phyloP scores from a whole-genome alignment of 2,329 filamentous ascomycete species.

The Phoma sp. region DNA sequence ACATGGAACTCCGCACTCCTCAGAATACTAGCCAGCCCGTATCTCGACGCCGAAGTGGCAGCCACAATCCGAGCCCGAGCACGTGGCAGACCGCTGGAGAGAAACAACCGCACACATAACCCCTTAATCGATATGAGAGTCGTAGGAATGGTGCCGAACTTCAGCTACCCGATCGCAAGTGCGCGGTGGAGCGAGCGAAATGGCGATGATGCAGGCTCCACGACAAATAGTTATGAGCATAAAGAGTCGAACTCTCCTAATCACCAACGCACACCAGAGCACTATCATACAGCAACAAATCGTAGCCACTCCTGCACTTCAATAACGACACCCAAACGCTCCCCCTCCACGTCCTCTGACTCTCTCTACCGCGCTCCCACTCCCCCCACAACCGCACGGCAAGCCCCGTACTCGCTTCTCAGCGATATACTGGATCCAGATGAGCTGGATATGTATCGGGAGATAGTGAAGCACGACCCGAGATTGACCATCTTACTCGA shows the following conservation, averaged over 20 bases:
- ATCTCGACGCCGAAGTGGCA: conserved; percentile 8
- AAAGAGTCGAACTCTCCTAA: background rate
- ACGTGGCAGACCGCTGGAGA: background rate
- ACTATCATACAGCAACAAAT: background rate
- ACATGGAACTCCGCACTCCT: conserved; percentile 17
- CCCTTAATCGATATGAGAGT: background rate
- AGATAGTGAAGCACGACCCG: background rate
- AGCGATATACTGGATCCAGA: background rate
- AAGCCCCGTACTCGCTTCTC: background rate
- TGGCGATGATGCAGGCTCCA: background rate
- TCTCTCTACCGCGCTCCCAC: background rate
- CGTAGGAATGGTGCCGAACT: conserved; percentile 32
- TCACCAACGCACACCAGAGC: background rate
- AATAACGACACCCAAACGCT: background rate
- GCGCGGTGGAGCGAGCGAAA: conserved; percentile 20
- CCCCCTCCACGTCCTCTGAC: background rate
- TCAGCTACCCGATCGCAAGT: conserved; percentile 25
- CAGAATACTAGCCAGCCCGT: background rate
- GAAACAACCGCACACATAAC: background rate
- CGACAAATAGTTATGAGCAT: background rate
- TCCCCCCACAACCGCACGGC: background rate
- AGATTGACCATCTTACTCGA: background rate
- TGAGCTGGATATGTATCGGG: conserved; percentile 5
- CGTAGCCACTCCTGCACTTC: background rate
- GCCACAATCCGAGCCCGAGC: conserved; percentile 10